phyloP scores from a whole-genome alignment of 2,329 filamentous ascomycete genomes.

The Hymenoscyphus scutula region DNA sequence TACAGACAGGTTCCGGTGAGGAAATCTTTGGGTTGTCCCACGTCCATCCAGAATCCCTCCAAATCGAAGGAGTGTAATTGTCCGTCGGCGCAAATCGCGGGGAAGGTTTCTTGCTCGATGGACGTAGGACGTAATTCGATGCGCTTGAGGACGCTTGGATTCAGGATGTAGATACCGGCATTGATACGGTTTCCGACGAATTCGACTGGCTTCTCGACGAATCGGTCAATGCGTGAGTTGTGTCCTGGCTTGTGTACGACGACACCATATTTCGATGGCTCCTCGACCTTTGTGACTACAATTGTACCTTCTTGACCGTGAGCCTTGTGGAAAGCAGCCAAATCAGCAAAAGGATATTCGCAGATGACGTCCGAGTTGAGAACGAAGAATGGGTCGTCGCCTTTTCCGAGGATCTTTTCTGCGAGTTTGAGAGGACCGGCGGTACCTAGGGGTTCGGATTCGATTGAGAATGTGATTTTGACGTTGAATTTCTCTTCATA shows the following conservation, averaged over 20 bases:
- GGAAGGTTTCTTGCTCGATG: conserved; percentile 99
- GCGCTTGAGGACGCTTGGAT: conserved; percentile 83
- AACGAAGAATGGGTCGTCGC: conserved; percentile 94
- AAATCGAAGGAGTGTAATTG: conserved; percentile 94
- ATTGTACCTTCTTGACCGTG: conserved; percentile 98
- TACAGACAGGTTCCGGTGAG: conserved; percentile 94
- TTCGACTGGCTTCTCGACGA: conserved; percentile 98
- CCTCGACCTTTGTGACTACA: conserved; percentile 97
- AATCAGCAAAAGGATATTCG: conserved; percentile 90
- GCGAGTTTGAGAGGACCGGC: conserved; percentile 94
- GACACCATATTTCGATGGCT: conserved; percentile 98
- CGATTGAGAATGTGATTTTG: conserved; percentile 95
- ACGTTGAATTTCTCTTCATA: conserved; percentile 92
- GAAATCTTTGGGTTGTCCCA: conserved; percentile 98
- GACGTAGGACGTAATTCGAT: conserved; percentile 96
- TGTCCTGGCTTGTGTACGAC: conserved; percentile 95
- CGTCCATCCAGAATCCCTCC: conserved; percentile 99
- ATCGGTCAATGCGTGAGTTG: conserved; percentile 89
- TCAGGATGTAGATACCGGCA: conserved; percentile 96
- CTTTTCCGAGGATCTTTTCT: conserved; percentile 87
- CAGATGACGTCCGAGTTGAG: conserved; percentile 98
- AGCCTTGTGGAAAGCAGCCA: conserved; percentile 85
- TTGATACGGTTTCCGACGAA: conserved; percentile 99
- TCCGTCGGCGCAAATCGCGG: conserved; percentile 83
- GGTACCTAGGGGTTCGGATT: conserved; percentile 91